A percentile compares a stretch with the other conserved stretches of the same genome.
Conservation (phyloP, 305 asterid genomes). For the Fraxinus angustifolia region DNA sequence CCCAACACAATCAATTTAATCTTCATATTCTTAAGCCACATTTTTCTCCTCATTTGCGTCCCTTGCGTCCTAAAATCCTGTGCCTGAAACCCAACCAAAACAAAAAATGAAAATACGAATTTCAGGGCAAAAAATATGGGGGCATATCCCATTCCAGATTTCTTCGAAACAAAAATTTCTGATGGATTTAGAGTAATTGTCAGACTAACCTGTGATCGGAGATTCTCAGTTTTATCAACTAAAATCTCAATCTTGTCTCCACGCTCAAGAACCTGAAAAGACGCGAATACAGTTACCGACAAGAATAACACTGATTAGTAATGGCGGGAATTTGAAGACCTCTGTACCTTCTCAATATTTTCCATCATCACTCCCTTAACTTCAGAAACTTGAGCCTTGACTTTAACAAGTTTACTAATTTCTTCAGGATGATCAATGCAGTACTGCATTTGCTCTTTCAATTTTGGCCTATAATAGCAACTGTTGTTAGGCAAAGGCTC, state of each 20-base stretch:
- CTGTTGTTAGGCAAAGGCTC: background rate
- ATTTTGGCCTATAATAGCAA: background rate
- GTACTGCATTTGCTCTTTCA: background rate
- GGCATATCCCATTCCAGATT: background rate
- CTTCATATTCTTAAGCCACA: conserved; percentile 1
- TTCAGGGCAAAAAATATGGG: background rate
- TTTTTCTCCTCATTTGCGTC: background rate
- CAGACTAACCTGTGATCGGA: background rate
- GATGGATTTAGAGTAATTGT: background rate
- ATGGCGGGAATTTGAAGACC: background rate
- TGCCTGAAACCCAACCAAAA: background rate
- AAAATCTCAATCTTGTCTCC: conserved; percentile 1
- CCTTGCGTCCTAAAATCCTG: conserved; percentile 5
- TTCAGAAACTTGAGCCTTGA: conserved; percentile 7
- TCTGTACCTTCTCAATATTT: background rate
- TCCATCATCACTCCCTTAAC: conserved; percentile 1
- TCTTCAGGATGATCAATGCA: conserved; percentile 2
- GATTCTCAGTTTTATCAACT: conserved; percentile 1
- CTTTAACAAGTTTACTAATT: background rate
- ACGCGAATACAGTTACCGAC: background rate
- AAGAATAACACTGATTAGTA: background rate
- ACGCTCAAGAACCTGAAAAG: conserved; percentile 7
- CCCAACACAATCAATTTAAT: background rate
- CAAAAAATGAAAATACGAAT: background rate
- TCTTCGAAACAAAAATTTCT: background rate